phyloP scores from a whole-genome alignment of 495 filamentous ascomycete genomes.

The Cladorrhinum samala region DNA sequence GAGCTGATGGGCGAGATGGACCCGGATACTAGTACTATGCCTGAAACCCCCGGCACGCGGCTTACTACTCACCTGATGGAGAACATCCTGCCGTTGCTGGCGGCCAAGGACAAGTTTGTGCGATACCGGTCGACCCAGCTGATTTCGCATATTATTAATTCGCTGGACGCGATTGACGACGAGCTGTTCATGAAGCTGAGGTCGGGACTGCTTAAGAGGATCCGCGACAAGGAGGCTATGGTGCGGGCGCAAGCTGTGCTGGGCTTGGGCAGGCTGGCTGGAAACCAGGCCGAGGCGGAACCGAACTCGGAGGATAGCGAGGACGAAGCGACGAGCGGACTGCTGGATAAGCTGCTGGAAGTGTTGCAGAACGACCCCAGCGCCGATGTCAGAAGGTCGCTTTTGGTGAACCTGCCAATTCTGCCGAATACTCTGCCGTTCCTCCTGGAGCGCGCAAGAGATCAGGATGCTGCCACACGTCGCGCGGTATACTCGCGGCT shows the following conservation, averaged over 20 bases:
- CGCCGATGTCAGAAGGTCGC: slow-evolving; percentile 80
- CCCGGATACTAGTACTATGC: slow-evolving; percentile 54
- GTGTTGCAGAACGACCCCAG: slow-evolving; percentile 92
- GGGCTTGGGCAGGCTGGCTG: slow-evolving; percentile 75
- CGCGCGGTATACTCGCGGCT: slow-evolving; percentile 82
- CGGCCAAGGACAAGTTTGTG: slow-evolving; percentile 84
- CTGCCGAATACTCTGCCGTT: slow-evolving; percentile 77
- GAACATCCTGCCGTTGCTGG: slow-evolving; percentile 61
- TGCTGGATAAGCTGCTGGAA: slow-evolving; percentile 79
- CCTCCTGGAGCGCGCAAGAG: slow-evolving; percentile 83
- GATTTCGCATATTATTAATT: slow-evolving; percentile 79
- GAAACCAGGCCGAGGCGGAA: slow-evolving; percentile 70
- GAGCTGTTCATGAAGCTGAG: slow-evolving; percentile 78
- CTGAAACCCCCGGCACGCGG: slow-evolving; percentile 75
- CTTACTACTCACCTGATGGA: slow-evolving; percentile 66
- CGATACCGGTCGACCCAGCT: slow-evolving; percentile 87
- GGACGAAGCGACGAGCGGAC: slow-evolving; percentile 49
- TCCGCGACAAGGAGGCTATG: slow-evolving; percentile 87
- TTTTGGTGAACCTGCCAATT: slow-evolving; percentile 85
- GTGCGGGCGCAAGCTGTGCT: slow-evolving; percentile 92
- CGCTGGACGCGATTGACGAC: slow-evolving; percentile 81
- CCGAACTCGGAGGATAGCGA: slow-evolving; percentile 61
- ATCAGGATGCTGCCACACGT: slow-evolving; percentile 76
- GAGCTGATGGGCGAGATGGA: slow-evolving; percentile 43
- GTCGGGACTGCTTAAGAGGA: slow-evolving; percentile 68